Conservation (phyloP, 1,284 basidiomycete species). For the Malassezia brasiliensis region DNA sequence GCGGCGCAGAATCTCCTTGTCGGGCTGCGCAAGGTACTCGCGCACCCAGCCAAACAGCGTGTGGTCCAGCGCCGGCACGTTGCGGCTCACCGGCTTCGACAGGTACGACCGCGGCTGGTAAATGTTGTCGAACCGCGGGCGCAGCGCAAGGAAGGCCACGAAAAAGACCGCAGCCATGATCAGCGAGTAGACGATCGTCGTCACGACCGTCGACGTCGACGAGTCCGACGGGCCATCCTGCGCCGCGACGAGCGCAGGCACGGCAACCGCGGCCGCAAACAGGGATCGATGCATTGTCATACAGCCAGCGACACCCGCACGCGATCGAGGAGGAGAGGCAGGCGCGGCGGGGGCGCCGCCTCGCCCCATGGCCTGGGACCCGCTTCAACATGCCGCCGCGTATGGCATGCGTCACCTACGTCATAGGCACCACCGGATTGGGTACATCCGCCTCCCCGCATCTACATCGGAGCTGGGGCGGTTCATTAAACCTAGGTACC, state of each 20-base stretch:
- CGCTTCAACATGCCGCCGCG: no score
- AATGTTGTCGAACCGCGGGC: conserved; percentile 48
- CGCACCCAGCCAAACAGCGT: conserved; percentile 49
- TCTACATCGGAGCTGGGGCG: no score
- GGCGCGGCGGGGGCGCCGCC: no score
- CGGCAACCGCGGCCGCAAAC: neutral
- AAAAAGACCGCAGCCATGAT: conserved; percentile 42
- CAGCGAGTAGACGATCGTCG: conserved; percentile 42
- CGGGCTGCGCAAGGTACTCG: conserved; percentile 43
- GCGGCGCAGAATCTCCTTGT: conserved; percentile 47
- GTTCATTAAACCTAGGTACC: neutral
- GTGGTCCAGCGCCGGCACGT: conserved; percentile 42
- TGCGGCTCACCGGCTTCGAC: conserved; percentile 38
- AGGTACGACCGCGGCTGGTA: conserved; percentile 49
- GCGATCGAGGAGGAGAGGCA: neutral
- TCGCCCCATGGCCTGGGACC: no score
- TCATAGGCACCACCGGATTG: no score
- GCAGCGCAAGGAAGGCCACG: conserved; percentile 46
- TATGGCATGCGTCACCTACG: no score
- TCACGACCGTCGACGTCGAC: conserved; percentile 42
- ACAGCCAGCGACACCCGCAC: neutral
- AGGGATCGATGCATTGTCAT: conserved; percentile 12
- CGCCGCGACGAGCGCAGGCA: conserved; percentile 13
- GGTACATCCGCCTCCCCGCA: no score
- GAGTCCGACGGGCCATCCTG: conserved; percentile 19